A percentile compares a stretch with the other conserved stretches of the same genome.
These are phyloP conservation scores for Phytophthora tubulina DNA, from an alignment of 352 stramenopile genomes.

Conservation along the genomic window DNA sequence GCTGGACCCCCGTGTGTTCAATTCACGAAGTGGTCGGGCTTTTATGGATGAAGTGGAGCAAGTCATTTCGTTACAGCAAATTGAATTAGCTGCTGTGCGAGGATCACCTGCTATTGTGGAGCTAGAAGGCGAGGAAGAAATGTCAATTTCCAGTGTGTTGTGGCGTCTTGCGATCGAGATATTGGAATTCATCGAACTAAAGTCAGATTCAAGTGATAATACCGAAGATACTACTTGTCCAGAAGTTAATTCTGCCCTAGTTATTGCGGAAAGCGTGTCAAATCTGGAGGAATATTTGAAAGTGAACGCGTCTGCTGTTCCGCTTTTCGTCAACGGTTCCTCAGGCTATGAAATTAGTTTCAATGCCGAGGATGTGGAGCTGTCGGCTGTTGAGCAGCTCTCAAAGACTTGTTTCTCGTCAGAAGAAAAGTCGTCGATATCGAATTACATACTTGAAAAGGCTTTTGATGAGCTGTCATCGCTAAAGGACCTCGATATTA, in stretches of 20 bases:
- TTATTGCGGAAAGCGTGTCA: neutral
- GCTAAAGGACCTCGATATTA: slow-evolving; percentile 10
- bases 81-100: slow-evolving; percentile 2
- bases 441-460: slow-evolving; percentile 30
- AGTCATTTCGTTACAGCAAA: slow-evolving; percentile 34
- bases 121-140: neutral
- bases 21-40: slow-evolving; percentile 35
- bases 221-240: neutral
- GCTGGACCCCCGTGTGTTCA: slow-evolving; percentile 30
- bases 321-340: neutral
- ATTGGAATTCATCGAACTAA: slow-evolving; percentile 13
- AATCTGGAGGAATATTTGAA: slow-evolving; percentile 28
- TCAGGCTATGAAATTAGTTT: slow-evolving; percentile 4
- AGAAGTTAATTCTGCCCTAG: neutral
- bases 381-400: slow-evolving; percentile 32
- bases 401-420: slow-evolving; percentile 8
- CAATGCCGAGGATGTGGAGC: slow-evolving; percentile 4
- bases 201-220: neutral
- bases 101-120: neutral
- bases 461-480: slow-evolving; percentile 36
- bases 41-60: slow-evolving; percentile 28
- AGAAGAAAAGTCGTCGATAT: neutral
- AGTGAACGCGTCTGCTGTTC: neutral
- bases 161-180: slow-evolving; percentile 26
- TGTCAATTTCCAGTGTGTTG: neutral